Base-by-base conservation (phyloP, 1,284 basidiomycete genomes). In the Fomitopsis pinicola region DNA sequence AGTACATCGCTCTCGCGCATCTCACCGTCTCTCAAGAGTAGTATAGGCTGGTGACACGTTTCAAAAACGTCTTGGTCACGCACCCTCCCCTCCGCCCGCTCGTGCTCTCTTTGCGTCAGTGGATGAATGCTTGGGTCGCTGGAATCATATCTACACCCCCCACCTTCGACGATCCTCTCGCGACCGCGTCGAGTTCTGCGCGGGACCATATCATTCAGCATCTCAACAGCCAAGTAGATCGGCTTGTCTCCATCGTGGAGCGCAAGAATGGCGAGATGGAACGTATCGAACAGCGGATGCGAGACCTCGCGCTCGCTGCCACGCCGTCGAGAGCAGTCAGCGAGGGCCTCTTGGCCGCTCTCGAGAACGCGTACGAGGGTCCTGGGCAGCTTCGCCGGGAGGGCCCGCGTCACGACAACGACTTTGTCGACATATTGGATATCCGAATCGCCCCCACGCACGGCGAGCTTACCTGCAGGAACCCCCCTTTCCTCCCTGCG, bases 1-100 rank as follows among this genome's bases (percentile, higher is more conserved):
- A 19, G 59, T 53, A 5, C 8, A 15, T 8, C 2, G 9, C 22
- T 26, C 17, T 50, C 14, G 8, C 28, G 28, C 14, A 12, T 15
- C 14, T 30, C 12, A 4, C 30, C 14, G n/a, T 12, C 3, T 50
- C 14, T 30, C 4, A 50, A 8, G 28, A 50, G 5, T 4, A 30
- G 1, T 17, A 10, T 55, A 89, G 87, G 64, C 85, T 80, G 57
- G 67, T 88, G 19, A 78, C 79, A 0, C 83, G 85, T 1, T 88
- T 87, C 75, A 87, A 87, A 68, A 79, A 82, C 33, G 80, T 80
- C 0, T 69, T 80, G 1, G 74, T 75, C 0, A 76, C 70, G n/a
- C 76, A 86, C 59, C 82, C 83, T 0, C 66, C 73, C n/a, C 66
- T 88, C 1, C 68, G 67, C 1, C 57, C 65, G 0, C 69, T 85